Conservation (phyloP, 2,329 filamentous ascomycete genomes). For the Ophiostoma sp. region DNA sequence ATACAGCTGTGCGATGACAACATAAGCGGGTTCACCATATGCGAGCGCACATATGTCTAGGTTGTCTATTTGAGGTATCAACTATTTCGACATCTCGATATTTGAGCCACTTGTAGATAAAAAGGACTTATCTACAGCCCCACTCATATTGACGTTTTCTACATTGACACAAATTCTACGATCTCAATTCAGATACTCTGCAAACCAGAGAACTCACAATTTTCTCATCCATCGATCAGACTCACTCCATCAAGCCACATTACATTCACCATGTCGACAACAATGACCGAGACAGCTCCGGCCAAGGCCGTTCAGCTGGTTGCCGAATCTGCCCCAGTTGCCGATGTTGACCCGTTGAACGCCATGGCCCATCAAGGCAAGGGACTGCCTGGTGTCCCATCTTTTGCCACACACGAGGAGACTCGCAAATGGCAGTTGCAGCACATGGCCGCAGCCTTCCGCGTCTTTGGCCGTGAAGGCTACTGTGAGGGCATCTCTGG, state of each 20-base stretch:
- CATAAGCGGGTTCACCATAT: too few species aligned
- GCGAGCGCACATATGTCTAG: too few species aligned
- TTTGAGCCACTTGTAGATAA: not conserved
- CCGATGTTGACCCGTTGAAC: conserved; percentile 12
- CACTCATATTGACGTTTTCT: not conserved
- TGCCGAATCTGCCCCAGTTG: not conserved
- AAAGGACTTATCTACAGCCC: not conserved
- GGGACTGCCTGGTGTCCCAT: conserved; percentile 25
- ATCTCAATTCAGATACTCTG: too few species aligned
- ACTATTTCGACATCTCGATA: not conserved
- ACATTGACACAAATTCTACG: not conserved
- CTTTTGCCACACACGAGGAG: conserved; percentile 25
- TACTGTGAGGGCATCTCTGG: conserved; percentile 63
- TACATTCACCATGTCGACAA: not conserved
- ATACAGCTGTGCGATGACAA: not conserved
- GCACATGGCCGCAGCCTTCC: conserved; percentile 60
- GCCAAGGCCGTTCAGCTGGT: not conserved
- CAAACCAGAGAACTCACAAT: not conserved
- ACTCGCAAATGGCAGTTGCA: conserved; percentile 32
- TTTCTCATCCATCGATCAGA: too few species aligned
- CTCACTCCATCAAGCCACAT: not conserved
- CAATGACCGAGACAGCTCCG: not conserved
- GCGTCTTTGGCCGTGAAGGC: conserved; percentile 60
- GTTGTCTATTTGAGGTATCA: not conserved
- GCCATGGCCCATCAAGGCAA: conserved; percentile 27